Percentiles rank a stretch among this genome's conserved stretches.
Conservation (phyloP, 2,329 filamentous ascomycete species). For the Huntiella abstrusa region DNA sequence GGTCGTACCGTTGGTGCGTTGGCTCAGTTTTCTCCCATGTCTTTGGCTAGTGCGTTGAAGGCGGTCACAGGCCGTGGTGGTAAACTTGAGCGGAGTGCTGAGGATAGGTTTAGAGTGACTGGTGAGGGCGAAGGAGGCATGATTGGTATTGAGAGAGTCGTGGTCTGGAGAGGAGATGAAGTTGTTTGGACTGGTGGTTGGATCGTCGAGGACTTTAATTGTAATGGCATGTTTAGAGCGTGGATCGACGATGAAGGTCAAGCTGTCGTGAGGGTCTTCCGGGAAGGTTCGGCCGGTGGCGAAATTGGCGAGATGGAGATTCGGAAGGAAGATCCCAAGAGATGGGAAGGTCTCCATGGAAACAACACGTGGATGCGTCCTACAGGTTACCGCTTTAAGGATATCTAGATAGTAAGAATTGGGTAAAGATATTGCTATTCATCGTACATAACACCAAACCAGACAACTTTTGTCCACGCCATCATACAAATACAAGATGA, state of each 20-base stretch:
- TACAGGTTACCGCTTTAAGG: slow-evolving; percentile 8
- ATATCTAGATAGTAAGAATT: neutral
- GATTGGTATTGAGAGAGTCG: slow-evolving; percentile 54
- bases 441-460: neutral
- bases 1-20: slow-evolving; percentile 55
- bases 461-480: neutral
- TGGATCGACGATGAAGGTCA: slow-evolving; percentile 47
- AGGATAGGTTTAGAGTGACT: slow-evolving; percentile 47
- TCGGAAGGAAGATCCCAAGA: slow-evolving; percentile 2
- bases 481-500: slow-evolving; percentile 9
- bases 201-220: slow-evolving; percentile 65
- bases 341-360: slow-evolving; percentile 2
- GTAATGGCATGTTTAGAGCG: slow-evolving; percentile 71
- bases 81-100: slow-evolving; percentile 56
- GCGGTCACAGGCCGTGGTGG: slow-evolving; percentile 52
- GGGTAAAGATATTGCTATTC: too few species aligned
- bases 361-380: slow-evolving; percentile 6
- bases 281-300: slow-evolving; percentile 7
- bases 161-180: slow-evolving; percentile 23
- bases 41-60: slow-evolving; percentile 38
- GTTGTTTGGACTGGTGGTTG: slow-evolving; percentile 25
- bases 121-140: slow-evolving; percentile 74
- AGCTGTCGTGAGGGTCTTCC: slow-evolving; percentile 32
- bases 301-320: slow-evolving; percentile 3
- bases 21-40: slow-evolving; percentile 38